Evolutionary conservation across 129 eudicot species (phyloP).

Genomic region (Flaveria trinervia): DNA sequence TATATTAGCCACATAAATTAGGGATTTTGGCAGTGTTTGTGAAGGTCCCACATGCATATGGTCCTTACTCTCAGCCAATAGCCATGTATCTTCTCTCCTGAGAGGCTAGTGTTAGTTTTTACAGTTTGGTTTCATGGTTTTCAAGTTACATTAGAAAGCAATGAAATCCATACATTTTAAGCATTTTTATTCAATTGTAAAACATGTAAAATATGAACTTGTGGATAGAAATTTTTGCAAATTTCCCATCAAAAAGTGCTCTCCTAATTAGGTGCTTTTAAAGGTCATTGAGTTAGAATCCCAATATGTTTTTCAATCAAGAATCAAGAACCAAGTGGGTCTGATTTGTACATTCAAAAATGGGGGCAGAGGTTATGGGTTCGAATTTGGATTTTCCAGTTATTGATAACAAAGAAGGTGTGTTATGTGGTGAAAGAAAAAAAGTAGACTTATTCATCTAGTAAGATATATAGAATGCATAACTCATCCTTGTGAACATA

Average conservation of each 20-base stretch:
- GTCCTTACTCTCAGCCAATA: constrained; percentile 25
- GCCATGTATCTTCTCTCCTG: constrained; percentile 29
- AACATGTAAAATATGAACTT: background rate
- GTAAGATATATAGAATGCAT: background rate
- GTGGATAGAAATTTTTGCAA: background rate
- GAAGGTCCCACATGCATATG: constrained; percentile 30
- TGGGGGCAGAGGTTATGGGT: constrained; percentile 4
- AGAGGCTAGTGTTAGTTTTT: constrained; percentile 18
- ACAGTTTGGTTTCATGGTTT: constrained; percentile 19
- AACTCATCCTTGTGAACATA: too few relatives aligned
- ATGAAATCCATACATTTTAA: background rate
- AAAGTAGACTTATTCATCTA: background rate
- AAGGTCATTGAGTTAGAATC: background rate
- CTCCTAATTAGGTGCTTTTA: background rate
- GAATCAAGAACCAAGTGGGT: background rate
- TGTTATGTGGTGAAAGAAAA: background rate
- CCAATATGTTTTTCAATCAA: background rate
- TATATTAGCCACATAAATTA: constrained; percentile 30
- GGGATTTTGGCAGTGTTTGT: constrained; percentile 24
- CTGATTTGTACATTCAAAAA: background rate
- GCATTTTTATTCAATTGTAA: background rate
- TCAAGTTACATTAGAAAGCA: background rate
- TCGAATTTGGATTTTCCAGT: background rate
- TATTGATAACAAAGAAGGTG: background rate
- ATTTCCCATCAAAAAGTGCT: background rate